Percentiles rank a stretch among this genome's conserved stretches.
Evolutionary conservation across 2,329 filamentous ascomycete species (phyloP).

Genomic region (Alternaria arborescens): DNA sequence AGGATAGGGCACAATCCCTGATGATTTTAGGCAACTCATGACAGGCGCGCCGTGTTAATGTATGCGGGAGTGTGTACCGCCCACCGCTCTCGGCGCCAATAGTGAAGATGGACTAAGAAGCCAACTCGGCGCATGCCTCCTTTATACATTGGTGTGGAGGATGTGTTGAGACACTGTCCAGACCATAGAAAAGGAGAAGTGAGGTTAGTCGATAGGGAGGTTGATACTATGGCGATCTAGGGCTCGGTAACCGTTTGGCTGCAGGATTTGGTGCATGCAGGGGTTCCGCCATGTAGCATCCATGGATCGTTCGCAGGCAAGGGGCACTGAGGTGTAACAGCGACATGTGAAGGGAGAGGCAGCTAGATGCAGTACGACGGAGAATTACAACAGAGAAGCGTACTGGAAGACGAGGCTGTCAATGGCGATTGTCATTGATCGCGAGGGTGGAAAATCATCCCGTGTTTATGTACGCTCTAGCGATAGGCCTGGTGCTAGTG

Average conservation of each 20-base stretch:
- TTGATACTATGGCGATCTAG: conserved; percentile 4
- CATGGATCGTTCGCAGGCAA: conserved; percentile 5
- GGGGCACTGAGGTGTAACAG: conserved; percentile 1
- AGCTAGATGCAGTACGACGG: not conserved
- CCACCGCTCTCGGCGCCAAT: conserved; percentile 6
- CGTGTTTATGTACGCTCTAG: conserved; percentile 18
- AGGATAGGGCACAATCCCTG: not conserved
- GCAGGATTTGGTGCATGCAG: conserved; percentile 5
- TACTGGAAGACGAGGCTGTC: not conserved
- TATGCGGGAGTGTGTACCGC: conserved; percentile 1
- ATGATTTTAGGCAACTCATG: not conserved
- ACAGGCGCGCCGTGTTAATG: not conserved
- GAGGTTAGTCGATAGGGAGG: conserved; percentile 1
- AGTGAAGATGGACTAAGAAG: not conserved
- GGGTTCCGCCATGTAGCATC: not conserved
- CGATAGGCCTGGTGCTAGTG: conserved; percentile 3
- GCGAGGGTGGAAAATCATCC: not conserved
- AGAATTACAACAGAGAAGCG: not conserved
- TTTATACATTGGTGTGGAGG: not conserved
- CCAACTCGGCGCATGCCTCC: not conserved
- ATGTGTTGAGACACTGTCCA: not conserved
- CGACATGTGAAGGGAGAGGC: conserved; percentile 1
- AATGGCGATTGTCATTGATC: not conserved
- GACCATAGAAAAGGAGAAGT: not conserved
- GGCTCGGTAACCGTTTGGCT: conserved; percentile 4